Evolutionary conservation across 2,329 filamentous ascomycete genomes (phyloP), one percentile per base, ranked within the genome.

Genomic region (Sporothrix humicola): DNA sequence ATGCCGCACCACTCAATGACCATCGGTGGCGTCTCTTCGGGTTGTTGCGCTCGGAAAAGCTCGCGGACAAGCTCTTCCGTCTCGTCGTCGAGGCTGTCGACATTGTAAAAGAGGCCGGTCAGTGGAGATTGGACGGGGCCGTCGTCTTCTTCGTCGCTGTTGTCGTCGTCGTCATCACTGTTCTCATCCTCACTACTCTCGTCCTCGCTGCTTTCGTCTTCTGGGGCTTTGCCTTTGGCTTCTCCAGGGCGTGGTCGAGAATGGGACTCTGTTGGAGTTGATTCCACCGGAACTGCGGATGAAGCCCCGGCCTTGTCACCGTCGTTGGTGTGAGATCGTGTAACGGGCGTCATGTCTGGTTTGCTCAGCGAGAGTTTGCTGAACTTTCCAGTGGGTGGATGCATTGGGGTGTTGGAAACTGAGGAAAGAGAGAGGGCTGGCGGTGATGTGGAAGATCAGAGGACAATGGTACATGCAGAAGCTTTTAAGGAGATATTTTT

Each of bases 1-100:
- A 76, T 44, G 54, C 84, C 83, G 74, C 87, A 89, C 72, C 83
- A 83, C 76, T 87, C 84, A 7, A 89, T 79, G 0, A 83, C 81
- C 73, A 89, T 84, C 73, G 82, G 82, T 2, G 87, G 85, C 0
- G 86, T 83, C 12, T 86, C 83, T 46, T 80, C 77, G 26, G 73
- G 73, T 0, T 76, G 68, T 2, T 72, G 66, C 13, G 77, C 73
- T 31, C 77, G 81, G 75, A 88, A 85, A 31, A 84, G 80, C 66
- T 85, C 83, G 17, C 84, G 81, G 9, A 88, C 81, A 1, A 77
- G 65, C 50, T 77, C 75, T 20, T 75, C 59, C 3, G 66, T 73
- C 46, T 77, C 76, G 59, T 77, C 76, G 75, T 81, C 79, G 13
- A 82, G 79, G 20, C 74, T 73, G 54, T 79, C 77, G 8, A 82